phyloP scores from a whole-genome alignment of 257 asterid genomes.

The Linaria vulgaris region DNA sequence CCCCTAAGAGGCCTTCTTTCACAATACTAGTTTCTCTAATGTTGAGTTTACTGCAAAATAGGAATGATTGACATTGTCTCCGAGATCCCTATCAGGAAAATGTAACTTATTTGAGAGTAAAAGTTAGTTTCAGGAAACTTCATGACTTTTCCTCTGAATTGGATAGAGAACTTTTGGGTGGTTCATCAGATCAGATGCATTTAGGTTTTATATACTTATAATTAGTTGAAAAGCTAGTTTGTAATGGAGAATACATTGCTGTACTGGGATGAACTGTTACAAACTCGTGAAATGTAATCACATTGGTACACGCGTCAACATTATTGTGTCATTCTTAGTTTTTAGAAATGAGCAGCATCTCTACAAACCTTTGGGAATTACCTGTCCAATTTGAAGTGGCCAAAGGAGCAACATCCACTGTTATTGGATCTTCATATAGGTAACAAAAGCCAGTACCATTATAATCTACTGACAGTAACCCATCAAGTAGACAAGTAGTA shows the following conservation, averaged over 20 bases:
- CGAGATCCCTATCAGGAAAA: no score
- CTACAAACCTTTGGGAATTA: slow-evolving; percentile 1
- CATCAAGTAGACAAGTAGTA: neutral
- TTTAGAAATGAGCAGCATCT: slow-evolving; percentile 11
- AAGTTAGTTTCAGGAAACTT: slow-evolving; percentile 3
- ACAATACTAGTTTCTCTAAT: neutral
- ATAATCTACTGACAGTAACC: slow-evolving; percentile 9
- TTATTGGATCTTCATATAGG: slow-evolving; percentile 14
- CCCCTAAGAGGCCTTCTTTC: neutral
- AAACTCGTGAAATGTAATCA: neutral
- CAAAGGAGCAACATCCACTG: slow-evolving; percentile 5
- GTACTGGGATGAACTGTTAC: neutral
- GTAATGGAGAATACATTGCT: no score
- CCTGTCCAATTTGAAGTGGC: neutral
- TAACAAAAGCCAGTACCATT: neutral
- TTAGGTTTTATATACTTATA: no score
- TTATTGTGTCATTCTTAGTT: neutral
- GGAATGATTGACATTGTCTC: neutral
- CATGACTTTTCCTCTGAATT: neutral
- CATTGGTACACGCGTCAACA: neutral
- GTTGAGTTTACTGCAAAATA: neutral
- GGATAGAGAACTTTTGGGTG: neutral
- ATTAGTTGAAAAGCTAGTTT: no score
- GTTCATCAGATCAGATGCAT: neutral
- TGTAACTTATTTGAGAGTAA: no score